phyloP scores from a whole-genome alignment of 371 early-diverging fungal genomes.

The Mucor piriformis region DNA sequence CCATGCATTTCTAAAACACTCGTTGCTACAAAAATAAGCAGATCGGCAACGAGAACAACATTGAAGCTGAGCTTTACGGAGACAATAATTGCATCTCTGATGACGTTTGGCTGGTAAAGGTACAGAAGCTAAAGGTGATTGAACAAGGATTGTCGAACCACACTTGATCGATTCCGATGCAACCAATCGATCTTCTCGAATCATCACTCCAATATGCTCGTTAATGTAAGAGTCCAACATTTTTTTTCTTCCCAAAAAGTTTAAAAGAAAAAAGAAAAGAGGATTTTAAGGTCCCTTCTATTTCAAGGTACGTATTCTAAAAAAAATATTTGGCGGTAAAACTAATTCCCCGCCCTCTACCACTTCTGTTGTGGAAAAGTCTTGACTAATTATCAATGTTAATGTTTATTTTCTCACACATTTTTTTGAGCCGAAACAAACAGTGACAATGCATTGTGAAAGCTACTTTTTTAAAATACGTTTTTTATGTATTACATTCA shows the following conservation, averaged over 20 bases:
- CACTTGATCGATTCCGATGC: constrained; percentile 22
- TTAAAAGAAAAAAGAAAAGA: constrained; percentile 1
- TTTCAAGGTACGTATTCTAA: neutral
- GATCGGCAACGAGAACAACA: constrained; percentile 52
- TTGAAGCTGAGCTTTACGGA: constrained; percentile 42
- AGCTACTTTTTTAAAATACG: neutral
- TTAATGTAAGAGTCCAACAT: constrained; percentile 17
- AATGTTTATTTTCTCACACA: constrained; percentile 15
- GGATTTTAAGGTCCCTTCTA: neutral
- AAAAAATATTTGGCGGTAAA: neutral
- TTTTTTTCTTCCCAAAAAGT: neutral
- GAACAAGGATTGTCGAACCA: constrained; percentile 32
- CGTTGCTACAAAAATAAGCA: constrained; percentile 52
- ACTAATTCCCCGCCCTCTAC: neutral
- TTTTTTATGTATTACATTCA: neutral
- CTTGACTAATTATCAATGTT: constrained; percentile 15
- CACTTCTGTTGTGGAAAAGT: constrained; percentile 1
- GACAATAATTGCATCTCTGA: constrained; percentile 49
- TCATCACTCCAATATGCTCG: constrained; percentile 2
- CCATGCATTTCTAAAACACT: constrained; percentile 54
- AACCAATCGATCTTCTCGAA: constrained; percentile 9
- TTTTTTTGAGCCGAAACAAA: neutral
- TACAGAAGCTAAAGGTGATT: constrained; percentile 40
- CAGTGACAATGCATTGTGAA: neutral
- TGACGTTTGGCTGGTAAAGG: constrained; percentile 46